Conservation (phyloP, 202 grass and related monocot species). For the Setaria viridis region DNA sequence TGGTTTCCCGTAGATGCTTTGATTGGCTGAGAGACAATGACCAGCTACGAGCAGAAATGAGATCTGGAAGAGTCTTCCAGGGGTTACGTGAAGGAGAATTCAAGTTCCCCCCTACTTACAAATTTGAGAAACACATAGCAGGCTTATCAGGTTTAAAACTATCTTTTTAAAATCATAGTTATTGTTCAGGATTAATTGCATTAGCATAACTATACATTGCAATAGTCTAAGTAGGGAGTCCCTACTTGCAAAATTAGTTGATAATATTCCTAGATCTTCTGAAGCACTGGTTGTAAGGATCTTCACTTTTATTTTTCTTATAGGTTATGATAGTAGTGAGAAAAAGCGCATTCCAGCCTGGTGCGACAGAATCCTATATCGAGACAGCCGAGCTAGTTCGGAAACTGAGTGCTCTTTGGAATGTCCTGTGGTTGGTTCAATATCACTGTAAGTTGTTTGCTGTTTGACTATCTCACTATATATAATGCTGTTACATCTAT, state of each 20-base stretch:
- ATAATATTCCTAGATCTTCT: slow-evolving; percentile 25
- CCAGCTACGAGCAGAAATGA: slow-evolving; percentile 88
- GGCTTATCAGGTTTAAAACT: slow-evolving; percentile 64
- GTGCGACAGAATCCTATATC: slow-evolving; percentile 91
- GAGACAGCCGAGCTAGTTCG: slow-evolving; percentile 68
- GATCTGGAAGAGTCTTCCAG: slow-evolving; percentile 85
- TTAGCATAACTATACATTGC: slow-evolving; percentile 4
- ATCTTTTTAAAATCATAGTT: slow-evolving; percentile 21
- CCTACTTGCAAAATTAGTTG: background rate
- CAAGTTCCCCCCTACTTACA: slow-evolving; percentile 88
- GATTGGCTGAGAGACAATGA: slow-evolving; percentile 77
- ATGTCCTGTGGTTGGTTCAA: slow-evolving; percentile 81
- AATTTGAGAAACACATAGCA: slow-evolving; percentile 83
- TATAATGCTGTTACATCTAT: background rate
- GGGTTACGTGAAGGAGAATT: slow-evolving; percentile 84
- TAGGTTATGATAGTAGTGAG: slow-evolving; percentile 91
- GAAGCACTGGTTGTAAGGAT: slow-evolving; percentile 8
- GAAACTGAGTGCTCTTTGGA: slow-evolving; percentile 64
- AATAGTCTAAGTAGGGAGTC: slow-evolving; percentile 3
- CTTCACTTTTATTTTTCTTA: slow-evolving; percentile 27
- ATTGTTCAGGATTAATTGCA: slow-evolving; percentile 6
- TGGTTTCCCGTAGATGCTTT: slow-evolving; percentile 69
- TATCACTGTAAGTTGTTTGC: slow-evolving; percentile 81
- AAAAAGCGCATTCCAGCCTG: slow-evolving; percentile 94
- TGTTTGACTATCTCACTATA: slow-evolving; percentile 37